phyloP scores from a whole-genome alignment of 108 stramenopile genomes.

The Schizochytrium sp. region DNA sequence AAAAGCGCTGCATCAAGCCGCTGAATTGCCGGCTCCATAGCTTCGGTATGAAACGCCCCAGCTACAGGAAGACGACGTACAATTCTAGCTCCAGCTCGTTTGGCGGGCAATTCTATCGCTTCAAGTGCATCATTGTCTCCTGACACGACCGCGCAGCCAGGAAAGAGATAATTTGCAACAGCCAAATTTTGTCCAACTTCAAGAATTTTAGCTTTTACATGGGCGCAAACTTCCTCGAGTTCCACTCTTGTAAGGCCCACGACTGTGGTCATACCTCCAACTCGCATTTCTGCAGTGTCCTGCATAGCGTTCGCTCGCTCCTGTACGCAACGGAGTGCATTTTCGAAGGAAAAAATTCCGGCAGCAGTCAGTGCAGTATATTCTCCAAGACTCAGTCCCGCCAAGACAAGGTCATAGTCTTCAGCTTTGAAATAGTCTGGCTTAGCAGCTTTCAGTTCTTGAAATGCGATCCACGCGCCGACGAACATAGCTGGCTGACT shows the following conservation, averaged over 20 bases:
- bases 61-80: not conserved
- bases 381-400: conserved; percentile 46
- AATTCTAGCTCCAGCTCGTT: not conserved
- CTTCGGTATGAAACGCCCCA: conserved; percentile 17
- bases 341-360: conserved; percentile 3
- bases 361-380: conserved; percentile 41
- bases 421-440: not conserved
- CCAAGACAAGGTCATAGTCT: not conserved
- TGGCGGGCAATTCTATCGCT: not conserved
- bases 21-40: not conserved
- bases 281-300: not conserved
- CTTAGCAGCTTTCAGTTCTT: conserved; percentile 1
- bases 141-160: not conserved
- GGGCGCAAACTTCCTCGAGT: not conserved
- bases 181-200: not conserved
- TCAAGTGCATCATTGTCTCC: not conserved
- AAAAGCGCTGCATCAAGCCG: conserved; percentile 12
- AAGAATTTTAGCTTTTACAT: too few relatives aligned
- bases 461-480: conserved; percentile 2
- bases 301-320: conserved; percentile 41
- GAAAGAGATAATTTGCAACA: conserved; percentile 37
- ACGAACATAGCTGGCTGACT: conserved; percentile 51
- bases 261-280: conserved; percentile 48
- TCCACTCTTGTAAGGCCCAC: not conserved
- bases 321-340: conserved; percentile 9